phyloP scores from a whole-genome alignment of 805 yeast genomes.

The Hanseniaspora guilliermondii region DNA sequence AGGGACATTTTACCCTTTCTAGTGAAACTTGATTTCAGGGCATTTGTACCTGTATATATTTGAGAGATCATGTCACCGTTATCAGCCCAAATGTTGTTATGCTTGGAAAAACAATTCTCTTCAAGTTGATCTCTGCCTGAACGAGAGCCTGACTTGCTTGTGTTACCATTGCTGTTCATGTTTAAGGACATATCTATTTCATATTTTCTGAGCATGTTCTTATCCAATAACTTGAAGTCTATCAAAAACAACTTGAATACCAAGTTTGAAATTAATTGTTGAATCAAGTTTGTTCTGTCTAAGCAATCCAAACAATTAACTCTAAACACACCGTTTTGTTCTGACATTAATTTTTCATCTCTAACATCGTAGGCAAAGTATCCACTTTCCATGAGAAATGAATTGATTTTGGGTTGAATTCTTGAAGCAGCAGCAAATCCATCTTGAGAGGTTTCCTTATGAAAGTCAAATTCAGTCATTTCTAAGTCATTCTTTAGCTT shows the following conservation, averaged over 20 bases:
- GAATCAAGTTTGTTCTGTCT: slow-evolving; percentile 84
- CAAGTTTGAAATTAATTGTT: slow-evolving; percentile 65
- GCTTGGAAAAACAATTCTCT: slow-evolving; percentile 51
- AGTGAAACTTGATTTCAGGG: slow-evolving; percentile 85
- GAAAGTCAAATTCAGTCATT: slow-evolving; percentile 85
- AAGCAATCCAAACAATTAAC: slow-evolving; percentile 91
- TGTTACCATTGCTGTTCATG: not conserved
- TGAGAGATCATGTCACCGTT: slow-evolving; percentile 94
- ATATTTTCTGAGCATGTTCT: slow-evolving; percentile 16
- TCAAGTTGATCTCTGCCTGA: slow-evolving; percentile 27
- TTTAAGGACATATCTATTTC: slow-evolving; percentile 17
- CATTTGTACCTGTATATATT: slow-evolving; percentile 95
- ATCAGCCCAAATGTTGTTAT: slow-evolving; percentile 91
- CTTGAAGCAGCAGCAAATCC: slow-evolving; percentile 75
- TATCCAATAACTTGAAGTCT: slow-evolving; percentile 29
- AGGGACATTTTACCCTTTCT: slow-evolving; percentile 91
- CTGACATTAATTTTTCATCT: slow-evolving; percentile 43
- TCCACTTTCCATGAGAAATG: slow-evolving; percentile 64
- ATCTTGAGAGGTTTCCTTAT: slow-evolving; percentile 79
- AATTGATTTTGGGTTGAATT: slow-evolving; percentile 50
- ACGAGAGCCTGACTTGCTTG: not conserved
- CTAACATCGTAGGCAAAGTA: slow-evolving; percentile 62
- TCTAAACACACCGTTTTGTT: slow-evolving; percentile 84
- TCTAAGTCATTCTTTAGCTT: slow-evolving; percentile 29
- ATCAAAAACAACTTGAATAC: slow-evolving; percentile 47